phyloP scores from a whole-genome alignment of 176 grass and related monocot genomes.

The Oryza longistaminata region DNA sequence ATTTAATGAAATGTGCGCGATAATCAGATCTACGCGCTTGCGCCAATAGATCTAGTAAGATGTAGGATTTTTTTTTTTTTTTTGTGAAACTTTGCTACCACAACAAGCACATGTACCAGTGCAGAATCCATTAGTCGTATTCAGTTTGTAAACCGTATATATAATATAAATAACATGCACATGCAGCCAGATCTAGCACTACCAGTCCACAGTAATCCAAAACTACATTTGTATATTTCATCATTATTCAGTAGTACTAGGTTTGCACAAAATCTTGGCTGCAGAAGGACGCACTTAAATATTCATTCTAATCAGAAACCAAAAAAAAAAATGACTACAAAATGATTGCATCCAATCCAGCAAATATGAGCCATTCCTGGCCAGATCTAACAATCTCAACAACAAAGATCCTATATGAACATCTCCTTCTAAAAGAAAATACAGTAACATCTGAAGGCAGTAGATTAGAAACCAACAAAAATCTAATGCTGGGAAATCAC shows the following conservation, averaged over 20 bases:
- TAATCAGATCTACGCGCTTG: slow-evolving; percentile 12
- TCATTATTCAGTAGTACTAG: slow-evolving; percentile 31
- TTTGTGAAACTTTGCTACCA: background rate
- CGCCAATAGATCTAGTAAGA: slow-evolving; percentile 15
- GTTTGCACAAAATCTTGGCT: slow-evolving; percentile 7
- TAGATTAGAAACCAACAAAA: background rate
- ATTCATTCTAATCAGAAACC: slow-evolving; percentile 1
- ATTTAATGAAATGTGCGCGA: background rate
- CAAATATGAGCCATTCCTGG: background rate
- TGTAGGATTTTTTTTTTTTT: background rate
- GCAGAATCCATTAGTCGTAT: background rate
- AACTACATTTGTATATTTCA: background rate
- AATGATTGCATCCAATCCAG: background rate
- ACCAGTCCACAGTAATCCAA: background rate
- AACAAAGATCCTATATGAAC: background rate
- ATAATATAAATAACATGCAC: background rate
- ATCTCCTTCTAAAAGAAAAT: background rate
- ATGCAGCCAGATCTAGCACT: slow-evolving; percentile 20
- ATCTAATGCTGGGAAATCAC: background rate
- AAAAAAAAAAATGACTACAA: background rate
- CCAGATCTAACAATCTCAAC: slow-evolving; percentile 29
- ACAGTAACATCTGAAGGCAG: background rate
- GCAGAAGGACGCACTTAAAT: background rate
- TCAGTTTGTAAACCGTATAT: background rate
- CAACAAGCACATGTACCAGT: background rate